Conservation (phyloP, 805 yeast species). For the Candida ficus region DNA sequence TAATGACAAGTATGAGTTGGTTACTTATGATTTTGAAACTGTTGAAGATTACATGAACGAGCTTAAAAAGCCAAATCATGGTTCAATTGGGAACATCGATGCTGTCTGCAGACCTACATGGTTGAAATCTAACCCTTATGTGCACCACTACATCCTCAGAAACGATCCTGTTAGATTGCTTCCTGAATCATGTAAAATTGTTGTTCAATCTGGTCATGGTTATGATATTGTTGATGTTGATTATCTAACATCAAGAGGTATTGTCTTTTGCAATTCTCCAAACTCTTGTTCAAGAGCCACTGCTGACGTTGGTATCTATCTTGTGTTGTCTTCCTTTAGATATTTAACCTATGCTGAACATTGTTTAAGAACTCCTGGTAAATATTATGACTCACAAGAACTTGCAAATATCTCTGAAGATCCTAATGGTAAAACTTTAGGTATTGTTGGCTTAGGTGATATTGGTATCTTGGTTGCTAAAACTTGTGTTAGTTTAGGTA, state of each 20-base stretch:
- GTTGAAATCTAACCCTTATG: slow-evolving; percentile 35
- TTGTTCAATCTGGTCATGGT: slow-evolving; percentile 37
- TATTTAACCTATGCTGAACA: slow-evolving; percentile 34
- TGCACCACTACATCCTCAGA: slow-evolving; percentile 32
- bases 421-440: slow-evolving; percentile 38
- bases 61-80: slow-evolving; percentile 29
- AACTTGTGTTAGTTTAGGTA: slow-evolving; percentile 38
- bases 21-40: slow-evolving; percentile 29
- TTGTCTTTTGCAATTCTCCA: slow-evolving; percentile 36
- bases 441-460: slow-evolving; percentile 44
- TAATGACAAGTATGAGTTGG: slow-evolving; percentile 32
- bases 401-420: slow-evolving; percentile 32
- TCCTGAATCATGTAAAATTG: slow-evolving; percentile 31
- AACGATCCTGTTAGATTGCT: slow-evolving; percentile 28
- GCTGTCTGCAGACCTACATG: slow-evolving; percentile 35
- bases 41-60: slow-evolving; percentile 33
- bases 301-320: slow-evolving; percentile 33
- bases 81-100: slow-evolving; percentile 30
- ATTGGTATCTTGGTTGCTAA: slow-evolving; percentile 40
- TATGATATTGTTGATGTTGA: slow-evolving; percentile 35
- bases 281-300: slow-evolving; percentile 35
- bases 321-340: slow-evolving; percentile 31
- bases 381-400: slow-evolving; percentile 28
- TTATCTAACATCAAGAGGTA: slow-evolving; percentile 27
- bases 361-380: slow-evolving; percentile 30